Conservation (phyloP, 495 filamentous ascomycete genomes). For the Penicillium canescens region DNA sequence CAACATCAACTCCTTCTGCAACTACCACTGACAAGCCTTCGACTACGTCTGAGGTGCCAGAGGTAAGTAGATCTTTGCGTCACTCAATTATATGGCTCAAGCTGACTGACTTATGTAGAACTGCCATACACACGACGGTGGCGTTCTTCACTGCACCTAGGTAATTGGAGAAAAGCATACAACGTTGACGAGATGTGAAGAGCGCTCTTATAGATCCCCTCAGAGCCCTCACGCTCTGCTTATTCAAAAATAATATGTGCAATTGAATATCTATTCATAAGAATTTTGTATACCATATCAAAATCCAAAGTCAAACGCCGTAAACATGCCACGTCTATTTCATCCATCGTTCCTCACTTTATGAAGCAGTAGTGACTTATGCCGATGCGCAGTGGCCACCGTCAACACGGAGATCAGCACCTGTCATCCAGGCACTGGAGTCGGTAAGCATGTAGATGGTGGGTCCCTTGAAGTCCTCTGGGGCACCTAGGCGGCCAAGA, state of each 20-base stretch:
- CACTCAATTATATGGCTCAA: not conserved
- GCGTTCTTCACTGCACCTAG: conserved; percentile 32
- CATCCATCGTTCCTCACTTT: not conserved
- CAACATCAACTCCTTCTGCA: not conserved
- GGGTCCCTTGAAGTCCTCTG: conserved; percentile 44
- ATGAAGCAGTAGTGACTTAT: conserved; percentile 3
- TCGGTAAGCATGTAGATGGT: conserved; percentile 45
- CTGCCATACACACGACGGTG: conserved; percentile 34
- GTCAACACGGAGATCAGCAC: conserved; percentile 39
- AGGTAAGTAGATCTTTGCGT: conserved; percentile 15
- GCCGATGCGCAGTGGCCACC: conserved; percentile 43
- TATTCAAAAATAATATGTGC: not conserved
- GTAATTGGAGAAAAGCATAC: no score
- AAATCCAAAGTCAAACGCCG: conserved; percentile 11
- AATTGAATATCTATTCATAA: not conserved
- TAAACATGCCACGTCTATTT: conserved; percentile 14
- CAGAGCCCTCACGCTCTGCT: not conserved
- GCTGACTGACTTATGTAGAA: conserved; percentile 24
- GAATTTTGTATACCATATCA: not conserved
- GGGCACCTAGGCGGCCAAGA: conserved; percentile 37
- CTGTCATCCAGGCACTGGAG: conserved; percentile 43
- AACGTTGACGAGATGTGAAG: not conserved
- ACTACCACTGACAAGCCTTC: conserved; percentile 8
- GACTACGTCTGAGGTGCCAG: conserved; percentile 17
- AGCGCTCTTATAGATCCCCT: no score